Percentiles rank a stretch among this genome's conserved stretches.
Evolutionary conservation across 306 rosid species (phyloP).

Genomic region (Astragalus membranaceus): DNA sequence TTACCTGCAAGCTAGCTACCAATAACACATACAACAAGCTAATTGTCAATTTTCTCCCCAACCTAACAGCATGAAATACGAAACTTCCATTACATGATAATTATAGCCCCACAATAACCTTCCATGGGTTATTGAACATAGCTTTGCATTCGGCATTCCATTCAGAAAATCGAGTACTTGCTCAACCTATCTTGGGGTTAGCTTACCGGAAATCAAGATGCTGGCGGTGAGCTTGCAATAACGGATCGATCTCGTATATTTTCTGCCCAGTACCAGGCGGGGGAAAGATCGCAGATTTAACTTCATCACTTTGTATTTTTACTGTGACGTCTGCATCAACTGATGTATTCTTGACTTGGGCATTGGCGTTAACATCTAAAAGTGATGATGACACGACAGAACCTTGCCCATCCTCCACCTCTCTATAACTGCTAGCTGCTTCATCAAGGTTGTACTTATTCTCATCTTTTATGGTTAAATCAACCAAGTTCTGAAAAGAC

Average conservation of each 20-base stretch:
- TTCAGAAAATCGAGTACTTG: slow-evolving; percentile 10
- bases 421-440: slow-evolving; percentile 24
- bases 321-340: slow-evolving; percentile 25
- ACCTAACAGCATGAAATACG: neutral
- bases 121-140: neutral
- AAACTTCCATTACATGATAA: neutral
- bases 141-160: slow-evolving; percentile 2
- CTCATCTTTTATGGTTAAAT: slow-evolving; percentile 39
- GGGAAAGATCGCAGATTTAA: slow-evolving; percentile 43
- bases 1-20: neutral
- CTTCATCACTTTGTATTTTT: slow-evolving; percentile 21
- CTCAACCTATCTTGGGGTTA: slow-evolving; percentile 5
- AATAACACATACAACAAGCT: neutral
- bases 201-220: slow-evolving; percentile 97
- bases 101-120: neutral
- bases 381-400: slow-evolving; percentile 28
- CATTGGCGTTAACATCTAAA: slow-evolving; percentile 29
- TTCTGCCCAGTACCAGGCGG: slow-evolving; percentile 75
- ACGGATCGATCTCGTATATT: slow-evolving; percentile 78
- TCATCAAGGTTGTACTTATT: slow-evolving; percentile 29
- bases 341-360: slow-evolving; percentile 35
- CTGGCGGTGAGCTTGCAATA: slow-evolving; percentile 34
- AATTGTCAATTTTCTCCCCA: neutral
- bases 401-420: slow-evolving; percentile 30
- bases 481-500: slow-evolving; percentile 40